These are phyloP conservation scores for Pythium brachiatum DNA, from an alignment of 352 stramenopile species.

Conservation along the genomic window DNA sequence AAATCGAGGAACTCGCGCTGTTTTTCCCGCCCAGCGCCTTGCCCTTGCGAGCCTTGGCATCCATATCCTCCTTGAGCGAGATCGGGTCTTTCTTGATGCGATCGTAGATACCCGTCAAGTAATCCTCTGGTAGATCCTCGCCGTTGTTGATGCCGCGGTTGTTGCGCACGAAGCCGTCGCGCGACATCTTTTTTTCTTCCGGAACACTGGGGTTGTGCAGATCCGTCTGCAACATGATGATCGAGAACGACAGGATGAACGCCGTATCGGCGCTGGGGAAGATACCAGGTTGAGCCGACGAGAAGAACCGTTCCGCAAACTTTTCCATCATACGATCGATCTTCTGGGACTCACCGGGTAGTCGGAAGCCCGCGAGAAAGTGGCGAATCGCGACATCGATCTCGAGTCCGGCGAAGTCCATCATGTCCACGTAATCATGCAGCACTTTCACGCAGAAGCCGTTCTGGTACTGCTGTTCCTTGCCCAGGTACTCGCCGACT, in stretches of 20 bases:
- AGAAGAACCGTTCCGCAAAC: constrained; percentile 94
- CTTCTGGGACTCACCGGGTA: constrained; percentile 99
- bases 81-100: constrained; percentile 95
- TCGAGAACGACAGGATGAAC: constrained; percentile 97
- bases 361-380: constrained; percentile 97
- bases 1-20: constrained; percentile 46
- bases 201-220: constrained; percentile 99
- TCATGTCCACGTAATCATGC: constrained; percentile 95
- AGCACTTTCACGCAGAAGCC: constrained; percentile 92
- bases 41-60: constrained; percentile 41
- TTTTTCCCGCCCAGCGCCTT: constrained; percentile 28
- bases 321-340: constrained; percentile 99
- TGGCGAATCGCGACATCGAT: constrained; percentile 98
- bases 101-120: constrained; percentile 94
- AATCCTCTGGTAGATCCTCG: constrained; percentile 92
- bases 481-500: constrained; percentile 97
- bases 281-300: constrained; percentile 68
- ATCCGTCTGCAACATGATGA: constrained; percentile 91
- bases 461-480: constrained; percentile 95
- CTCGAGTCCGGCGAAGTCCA: constrained; percentile 93
- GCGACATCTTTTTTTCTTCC: constrained; percentile 97
- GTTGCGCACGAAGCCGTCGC: constrained; percentile 95
- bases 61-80: constrained; percentile 96
- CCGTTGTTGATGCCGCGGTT: constrained; percentile 97
- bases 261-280: constrained; percentile 96